Percentiles rank a stretch among this genome's conserved stretches.
Evolutionary conservation across 1,139 yeast species (phyloP).

Genomic region (Hyphopichia burtonii): DNA sequence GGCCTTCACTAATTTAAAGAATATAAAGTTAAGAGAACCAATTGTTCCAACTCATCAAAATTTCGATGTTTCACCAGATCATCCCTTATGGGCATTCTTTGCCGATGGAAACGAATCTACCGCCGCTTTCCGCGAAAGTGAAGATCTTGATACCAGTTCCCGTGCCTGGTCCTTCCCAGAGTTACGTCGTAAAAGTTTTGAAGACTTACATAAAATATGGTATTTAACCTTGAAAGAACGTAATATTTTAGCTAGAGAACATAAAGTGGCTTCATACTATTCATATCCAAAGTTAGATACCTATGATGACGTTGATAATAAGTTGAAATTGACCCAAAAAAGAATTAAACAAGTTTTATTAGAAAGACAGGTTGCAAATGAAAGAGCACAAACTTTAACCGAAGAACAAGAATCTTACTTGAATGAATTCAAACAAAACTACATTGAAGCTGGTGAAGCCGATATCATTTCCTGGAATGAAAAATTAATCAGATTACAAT

Average conservation of each 20-base stretch:
- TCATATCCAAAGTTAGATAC: conserved; percentile 25
- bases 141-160: conserved; percentile 57
- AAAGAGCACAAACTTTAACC: conserved; percentile 54
- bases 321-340: conserved; percentile 40
- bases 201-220: conserved; percentile 91
- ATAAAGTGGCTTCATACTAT: conserved; percentile 40
- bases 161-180: conserved; percentile 89
- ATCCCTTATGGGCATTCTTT: conserved; percentile 96
- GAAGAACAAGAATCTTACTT: conserved; percentile 49
- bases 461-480: conserved; percentile 64
- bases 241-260: conserved; percentile 76
- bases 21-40: conserved; percentile 68
- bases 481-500: conserved; percentile 73
- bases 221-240: conserved; percentile 81
- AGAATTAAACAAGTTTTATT: conserved; percentile 82
- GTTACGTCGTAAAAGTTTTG: conserved; percentile 85
- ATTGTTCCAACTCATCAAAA: conserved; percentile 78
- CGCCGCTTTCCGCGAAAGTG: conserved; percentile 56
- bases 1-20: conserved; percentile 25
- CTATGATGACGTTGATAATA: conserved; percentile 32
- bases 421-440: conserved; percentile 55
- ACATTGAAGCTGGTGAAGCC: conserved; percentile 55
- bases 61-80: conserved; percentile 74
- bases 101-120: conserved; percentile 47
- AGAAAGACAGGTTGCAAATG: conserved; percentile 78